Evolutionary conservation across 2,329 filamentous ascomycete species (phyloP).

Genomic region (Cladosporium sp.): DNA sequence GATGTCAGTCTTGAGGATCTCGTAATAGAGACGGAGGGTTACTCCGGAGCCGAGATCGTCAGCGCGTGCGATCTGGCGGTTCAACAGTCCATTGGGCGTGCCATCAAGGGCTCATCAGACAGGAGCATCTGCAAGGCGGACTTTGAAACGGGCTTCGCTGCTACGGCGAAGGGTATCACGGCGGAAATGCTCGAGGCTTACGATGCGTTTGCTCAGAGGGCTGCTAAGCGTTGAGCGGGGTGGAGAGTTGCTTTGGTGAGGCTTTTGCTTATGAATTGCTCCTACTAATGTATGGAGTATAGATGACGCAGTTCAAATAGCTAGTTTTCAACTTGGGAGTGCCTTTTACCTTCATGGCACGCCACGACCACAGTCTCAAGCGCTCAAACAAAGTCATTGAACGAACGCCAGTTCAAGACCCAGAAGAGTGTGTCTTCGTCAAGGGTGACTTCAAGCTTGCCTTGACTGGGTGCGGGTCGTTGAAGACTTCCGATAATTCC

Average conservation of each 20-base stretch:
- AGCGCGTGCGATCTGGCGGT: conserved; percentile 43
- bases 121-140: conserved; percentile 36
- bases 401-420: no score
- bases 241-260: no score
- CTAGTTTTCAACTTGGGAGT: no score
- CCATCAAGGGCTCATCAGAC: conserved; percentile 34
- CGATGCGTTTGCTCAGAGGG: conserved; percentile 38
- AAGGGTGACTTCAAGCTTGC: not conserved
- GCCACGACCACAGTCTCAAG: no score
- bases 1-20: conserved; percentile 63
- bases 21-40: conserved; percentile 62
- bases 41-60: conserved; percentile 79
- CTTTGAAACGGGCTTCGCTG: conserved; percentile 37
- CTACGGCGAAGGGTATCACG: conserved; percentile 53
- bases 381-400: no score
- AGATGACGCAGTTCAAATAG: no score
- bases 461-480: not conserved
- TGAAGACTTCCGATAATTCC: not conserved
- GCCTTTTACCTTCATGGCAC: no score
- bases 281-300: no score
- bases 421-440: no score
- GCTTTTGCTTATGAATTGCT: no score
- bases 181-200: conserved; percentile 53
- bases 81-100: conserved; percentile 32
- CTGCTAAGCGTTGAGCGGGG: no score